Conservation (phyloP, 257 asterid species). For the Asclepias syriaca region DNA sequence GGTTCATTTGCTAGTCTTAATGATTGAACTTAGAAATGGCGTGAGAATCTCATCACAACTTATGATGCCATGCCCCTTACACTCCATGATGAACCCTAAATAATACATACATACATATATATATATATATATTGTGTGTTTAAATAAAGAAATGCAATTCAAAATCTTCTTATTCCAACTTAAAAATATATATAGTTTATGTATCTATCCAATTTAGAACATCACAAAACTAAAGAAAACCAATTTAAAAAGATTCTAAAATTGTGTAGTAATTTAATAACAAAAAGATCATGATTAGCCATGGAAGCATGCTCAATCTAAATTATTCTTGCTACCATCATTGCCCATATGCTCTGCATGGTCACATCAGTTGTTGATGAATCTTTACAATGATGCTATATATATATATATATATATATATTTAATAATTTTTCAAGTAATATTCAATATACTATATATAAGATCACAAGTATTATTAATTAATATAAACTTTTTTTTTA, state of each 20-base stretch:
- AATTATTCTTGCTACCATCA: constrained; percentile 9
- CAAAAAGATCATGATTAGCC: background rate
- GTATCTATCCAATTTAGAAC: too few species aligned
- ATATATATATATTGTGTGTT: too few species aligned
- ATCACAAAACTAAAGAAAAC: too few species aligned
- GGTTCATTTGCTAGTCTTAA: background rate
- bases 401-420: too few species aligned
- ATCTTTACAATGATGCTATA: background rate
- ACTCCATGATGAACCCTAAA: background rate
- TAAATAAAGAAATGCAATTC: too few species aligned
- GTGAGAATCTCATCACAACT: background rate
- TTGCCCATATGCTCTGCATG: constrained; percentile 6
- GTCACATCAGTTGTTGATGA: background rate
- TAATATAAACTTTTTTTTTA: too few species aligned
- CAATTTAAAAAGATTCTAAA: too few species aligned
- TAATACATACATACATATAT: background rate
- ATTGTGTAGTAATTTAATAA: background rate
- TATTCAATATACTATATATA: too few species aligned
- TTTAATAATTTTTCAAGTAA: too few species aligned
- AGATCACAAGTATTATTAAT: too few species aligned
- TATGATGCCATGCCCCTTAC: background rate
- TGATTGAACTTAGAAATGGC: background rate
- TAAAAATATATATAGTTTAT: too few species aligned
- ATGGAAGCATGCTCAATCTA: constrained; percentile 6
- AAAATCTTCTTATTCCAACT: too few species aligned